Base-by-base conservation (phyloP, 192 early-diverging fungal genomes). In the Linnemannia exigua region DNA sequence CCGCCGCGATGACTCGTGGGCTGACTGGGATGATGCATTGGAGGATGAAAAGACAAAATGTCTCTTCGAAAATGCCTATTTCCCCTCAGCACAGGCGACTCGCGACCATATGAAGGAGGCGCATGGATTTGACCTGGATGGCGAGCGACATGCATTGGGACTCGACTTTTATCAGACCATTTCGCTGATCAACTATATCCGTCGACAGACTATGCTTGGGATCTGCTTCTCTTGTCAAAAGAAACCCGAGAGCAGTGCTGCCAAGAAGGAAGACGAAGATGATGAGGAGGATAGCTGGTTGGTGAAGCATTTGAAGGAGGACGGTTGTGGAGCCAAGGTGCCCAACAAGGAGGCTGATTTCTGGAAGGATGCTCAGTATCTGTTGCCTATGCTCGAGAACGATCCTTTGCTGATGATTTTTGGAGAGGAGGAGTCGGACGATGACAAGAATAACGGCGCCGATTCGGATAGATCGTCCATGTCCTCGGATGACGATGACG, bases 101-200 rank as follows among this genome's bases (percentile, higher is more conserved):
- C 86, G 93, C 48, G 88, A 93, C 12, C 97, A 98, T 82, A 95
- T 97, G 95, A 90, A 89, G 51, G 11, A 67, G n/a, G 85, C 80
- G 14, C 97, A 96, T 82, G 87, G 81, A n/a, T 98, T 99, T 87
- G 94, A 97, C 86, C 85, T 99, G 44, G 82, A 87, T 15, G 63
- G 76, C 25, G 90, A 96, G 31, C 88, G 92, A 76, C 72, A 84
- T 35, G 68, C 82, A 11, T 68, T 80, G 80, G 91, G 73, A 20
- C 90, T 97, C 41, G 94, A 97, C 81, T 96, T 99, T 75, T 97
- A 99, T 91, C 89, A 90, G 74, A 95, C 94, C 7, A 94, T 99
- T 50, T 81, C 89, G 8, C 88, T 98, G 74, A 95, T 99, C 90
- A 99, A 99, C 87, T 95, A 92, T 72, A 93, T 98, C 75, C 94